phyloP scores from a whole-genome alignment of 768 basidiomycete species.

The Gautieria morchelliformis region DNA sequence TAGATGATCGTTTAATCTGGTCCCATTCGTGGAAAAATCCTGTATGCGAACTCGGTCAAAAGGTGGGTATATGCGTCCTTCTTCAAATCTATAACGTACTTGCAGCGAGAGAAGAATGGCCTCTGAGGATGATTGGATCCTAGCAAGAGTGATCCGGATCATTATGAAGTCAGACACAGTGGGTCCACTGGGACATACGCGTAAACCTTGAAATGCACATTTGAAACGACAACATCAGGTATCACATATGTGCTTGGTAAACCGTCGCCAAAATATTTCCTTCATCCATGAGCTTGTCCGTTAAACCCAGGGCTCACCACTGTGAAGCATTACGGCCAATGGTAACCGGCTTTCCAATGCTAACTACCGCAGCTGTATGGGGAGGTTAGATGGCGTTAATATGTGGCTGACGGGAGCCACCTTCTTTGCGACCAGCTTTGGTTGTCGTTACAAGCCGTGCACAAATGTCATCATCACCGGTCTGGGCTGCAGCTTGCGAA shows the following conservation, averaged over 20 bases:
- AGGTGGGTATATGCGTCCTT: neutral
- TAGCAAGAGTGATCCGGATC: conserved; percentile 19
- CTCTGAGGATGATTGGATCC: conserved; percentile 60
- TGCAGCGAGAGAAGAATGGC: conserved; percentile 74
- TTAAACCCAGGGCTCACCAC: conserved; percentile 35
- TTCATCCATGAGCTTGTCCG: neutral
- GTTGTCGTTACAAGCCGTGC: conserved; percentile 19
- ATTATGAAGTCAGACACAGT: neutral
- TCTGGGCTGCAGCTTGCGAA: neutral
- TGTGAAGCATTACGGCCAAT: conserved; percentile 65
- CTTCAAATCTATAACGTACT: conserved; percentile 27
- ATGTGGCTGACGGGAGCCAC: conserved; percentile 15
- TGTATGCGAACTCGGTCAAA: conserved; percentile 17
- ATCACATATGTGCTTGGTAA: conserved; percentile 48
- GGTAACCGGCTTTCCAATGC: conserved; percentile 49
- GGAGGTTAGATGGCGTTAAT: neutral
- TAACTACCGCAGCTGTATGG: conserved; percentile 23
- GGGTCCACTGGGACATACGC: conserved; percentile 37
- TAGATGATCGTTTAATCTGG: conserved; percentile 58
- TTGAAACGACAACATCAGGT: conserved; percentile 53
- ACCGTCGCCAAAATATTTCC: neutral
- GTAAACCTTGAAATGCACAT: conserved; percentile 69
- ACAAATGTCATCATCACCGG: neutral
- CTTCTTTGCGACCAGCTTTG: conserved; percentile 54
- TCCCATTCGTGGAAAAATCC: conserved; percentile 74